These are phyloP conservation scores for Alloteropsis semialata DNA, from an alignment of 176 grass and related monocot genomes.

Conservation along the genomic window DNA sequence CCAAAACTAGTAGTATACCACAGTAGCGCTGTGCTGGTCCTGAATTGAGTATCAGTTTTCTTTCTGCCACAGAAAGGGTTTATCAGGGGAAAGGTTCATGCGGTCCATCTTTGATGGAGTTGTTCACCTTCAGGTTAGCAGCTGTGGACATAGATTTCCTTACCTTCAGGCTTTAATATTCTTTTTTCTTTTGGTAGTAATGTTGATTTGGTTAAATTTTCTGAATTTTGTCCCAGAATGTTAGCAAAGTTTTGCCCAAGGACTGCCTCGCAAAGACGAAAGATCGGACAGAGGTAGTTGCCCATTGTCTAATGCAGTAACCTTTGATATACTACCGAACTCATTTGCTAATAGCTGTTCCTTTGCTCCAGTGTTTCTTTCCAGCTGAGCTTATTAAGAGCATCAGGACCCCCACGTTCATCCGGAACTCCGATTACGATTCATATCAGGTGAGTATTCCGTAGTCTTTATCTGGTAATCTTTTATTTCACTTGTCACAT, in stretches of 20 bases:
- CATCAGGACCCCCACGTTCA: constrained; percentile 46
- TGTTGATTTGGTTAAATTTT: background rate
- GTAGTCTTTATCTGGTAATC: background rate
- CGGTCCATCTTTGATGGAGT: constrained; percentile 38
- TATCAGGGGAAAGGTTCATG: constrained; percentile 55
- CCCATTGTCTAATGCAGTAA: background rate
- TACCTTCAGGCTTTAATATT: background rate
- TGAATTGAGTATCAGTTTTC: background rate
- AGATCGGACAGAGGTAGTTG: constrained; percentile 23
- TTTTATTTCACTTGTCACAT: background rate
- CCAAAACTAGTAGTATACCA: background rate
- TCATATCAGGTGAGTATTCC: constrained; percentile 59
- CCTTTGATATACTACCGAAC: background rate
- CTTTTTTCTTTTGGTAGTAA: background rate
- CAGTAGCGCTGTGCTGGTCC: background rate
- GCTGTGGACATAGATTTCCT: no score
- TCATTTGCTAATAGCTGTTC: background rate
- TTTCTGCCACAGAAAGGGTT: constrained; percentile 40
- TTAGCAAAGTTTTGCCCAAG: constrained; percentile 43
- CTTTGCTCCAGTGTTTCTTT: constrained; percentile 54
- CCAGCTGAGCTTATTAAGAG: constrained; percentile 53
- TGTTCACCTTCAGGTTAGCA: constrained; percentile 73
- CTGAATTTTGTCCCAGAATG: constrained; percentile 30
- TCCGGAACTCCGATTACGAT: constrained; percentile 66
- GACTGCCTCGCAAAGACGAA: constrained; percentile 41